Base-by-base conservation (phyloP, 768 basidiomycete species). In the Russula brevipes region DNA sequence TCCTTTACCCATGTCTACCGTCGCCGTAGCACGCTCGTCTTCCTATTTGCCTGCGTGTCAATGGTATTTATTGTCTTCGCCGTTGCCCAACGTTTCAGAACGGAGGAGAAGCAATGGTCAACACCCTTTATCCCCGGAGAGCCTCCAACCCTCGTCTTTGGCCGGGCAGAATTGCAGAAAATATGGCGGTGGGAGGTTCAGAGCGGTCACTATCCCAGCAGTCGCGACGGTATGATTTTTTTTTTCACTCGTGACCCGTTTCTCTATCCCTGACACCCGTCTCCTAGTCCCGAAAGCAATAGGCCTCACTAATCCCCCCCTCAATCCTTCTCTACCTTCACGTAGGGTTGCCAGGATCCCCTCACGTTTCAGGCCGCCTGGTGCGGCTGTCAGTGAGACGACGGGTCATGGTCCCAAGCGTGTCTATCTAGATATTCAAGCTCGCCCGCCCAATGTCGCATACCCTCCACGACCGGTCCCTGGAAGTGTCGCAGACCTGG, bases 121-220 rank as follows among this genome's bases (percentile, higher is more conserved):
- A 46, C 64, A 12, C 75, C 80, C 42, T 78, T 80, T 17, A 80
- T 84, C 52, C 73, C 77, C 17, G 79, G 79, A 45, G 85, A 87
- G 51, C 79, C 85, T 16, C 78, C 88, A 31, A 91, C 91, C 9
- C 80, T 94, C 35, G 83, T 94, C 41, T 93, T 83, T 70, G 79
- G 79, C 60, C 80, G 86, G 53, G 85, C 89, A 61, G 94, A 98
- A 70, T 72, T 97, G 46, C 90, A 89, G 70, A 81, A 87, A 60
- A 91, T 99, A 74, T 98, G 95, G 95, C 80, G 86, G 64, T 98
- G 94, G 94, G 96, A 99, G 76, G 82, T 98, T 60, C 78, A 85
- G 38, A 91, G 91, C 66, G 97, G 97, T 1, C 94, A 97, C 76
- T 94, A 94, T 78, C 96, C 96, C 9, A 94, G 91, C 75, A 80